A percentile compares a stretch with the other conserved stretches of the same genome.
phyloP scores from a whole-genome alignment of 2,329 filamentous ascomycete genomes.

The Verticillium isaacii region DNA sequence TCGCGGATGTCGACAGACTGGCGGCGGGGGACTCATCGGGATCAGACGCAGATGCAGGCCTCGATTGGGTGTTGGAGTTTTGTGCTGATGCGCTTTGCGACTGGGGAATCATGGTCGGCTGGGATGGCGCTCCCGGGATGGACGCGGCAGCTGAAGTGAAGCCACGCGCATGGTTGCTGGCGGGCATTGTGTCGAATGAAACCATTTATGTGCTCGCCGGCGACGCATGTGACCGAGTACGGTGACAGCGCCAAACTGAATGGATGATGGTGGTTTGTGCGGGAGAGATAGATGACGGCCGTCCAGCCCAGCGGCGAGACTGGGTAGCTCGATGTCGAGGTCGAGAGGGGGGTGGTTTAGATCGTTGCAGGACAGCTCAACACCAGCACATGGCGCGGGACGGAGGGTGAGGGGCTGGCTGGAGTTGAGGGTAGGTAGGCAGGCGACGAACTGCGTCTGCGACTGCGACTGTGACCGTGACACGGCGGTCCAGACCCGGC shows the following conservation, averaged over 20 bases:
- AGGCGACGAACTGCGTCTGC: background rate
- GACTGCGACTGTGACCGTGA: background rate
- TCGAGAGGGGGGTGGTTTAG: background rate
- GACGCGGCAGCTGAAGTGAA: background rate
- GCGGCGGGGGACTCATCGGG: background rate
- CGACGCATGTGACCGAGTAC: background rate
- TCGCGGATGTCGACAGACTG: constrained; percentile 11
- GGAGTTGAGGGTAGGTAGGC: background rate
- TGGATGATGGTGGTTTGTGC: background rate
- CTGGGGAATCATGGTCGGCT: background rate
- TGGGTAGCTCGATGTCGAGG: background rate
- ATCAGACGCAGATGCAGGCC: background rate
- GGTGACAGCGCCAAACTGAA: background rate
- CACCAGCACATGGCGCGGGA: background rate
- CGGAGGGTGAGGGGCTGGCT: background rate
- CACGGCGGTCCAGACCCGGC: background rate
- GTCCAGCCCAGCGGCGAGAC: background rate
- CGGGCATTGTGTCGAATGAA: background rate
- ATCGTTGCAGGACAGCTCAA: background rate
- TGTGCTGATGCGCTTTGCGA: background rate
- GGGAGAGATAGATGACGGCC: background rate
- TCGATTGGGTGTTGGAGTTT: background rate
- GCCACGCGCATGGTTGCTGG: background rate
- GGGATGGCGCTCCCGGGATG: background rate
- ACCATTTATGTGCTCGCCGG: background rate